Evolutionary conservation across 2,329 filamentous ascomycete species (phyloP), one percentile per base, ranked within the genome.

Genomic region (Xylaria sp.): DNA sequence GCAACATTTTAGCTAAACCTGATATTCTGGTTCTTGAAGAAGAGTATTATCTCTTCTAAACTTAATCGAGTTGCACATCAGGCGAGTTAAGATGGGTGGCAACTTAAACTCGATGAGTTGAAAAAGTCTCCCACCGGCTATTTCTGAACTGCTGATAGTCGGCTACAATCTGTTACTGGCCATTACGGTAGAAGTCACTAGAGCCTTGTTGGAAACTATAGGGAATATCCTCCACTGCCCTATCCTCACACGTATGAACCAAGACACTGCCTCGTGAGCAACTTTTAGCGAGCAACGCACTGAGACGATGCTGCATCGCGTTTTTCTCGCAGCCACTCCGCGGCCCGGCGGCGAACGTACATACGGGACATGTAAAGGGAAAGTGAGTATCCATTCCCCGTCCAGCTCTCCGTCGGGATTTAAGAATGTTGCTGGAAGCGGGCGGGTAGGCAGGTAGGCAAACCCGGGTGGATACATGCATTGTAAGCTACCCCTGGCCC

Each of bases 381-480:
- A 60, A 61, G 40, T 32, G 32, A 61, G 59, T 60, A 51, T 25
- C 50, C 48, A 69, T 59, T 48, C 42, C 29, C 47, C 12, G n/a
- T 51, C 37, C 25, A 21, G 42, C 35, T 58, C 32, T 57, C n/a
- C 40, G 37, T 35, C 32, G 40, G 65, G 32, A 8, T 42, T 55
- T 62, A 51, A 60, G 48, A 32, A n/a, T n/a, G n/a, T n/a, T 55
- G 40, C 37, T 63, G 23, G 23, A 48, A 44, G 32, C 48, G 44
- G 65, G 40, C 58, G 61, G 58, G 48, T 63, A 66, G 54, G 59
- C 16, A 70, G 47, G 61, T 44, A 61, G 51, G 44, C 59, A 57
- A n/a, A 18, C 18, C 48, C 25, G 25, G 57, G 50, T 60, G 60
- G 59, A 57, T 63, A 69, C 66, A 47, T 58, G 58, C 37, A 54